These are phyloP conservation scores for Albatrellus ellisii DNA, from an alignment of 768 basidiomycete species.

Conservation along the genomic window DNA sequence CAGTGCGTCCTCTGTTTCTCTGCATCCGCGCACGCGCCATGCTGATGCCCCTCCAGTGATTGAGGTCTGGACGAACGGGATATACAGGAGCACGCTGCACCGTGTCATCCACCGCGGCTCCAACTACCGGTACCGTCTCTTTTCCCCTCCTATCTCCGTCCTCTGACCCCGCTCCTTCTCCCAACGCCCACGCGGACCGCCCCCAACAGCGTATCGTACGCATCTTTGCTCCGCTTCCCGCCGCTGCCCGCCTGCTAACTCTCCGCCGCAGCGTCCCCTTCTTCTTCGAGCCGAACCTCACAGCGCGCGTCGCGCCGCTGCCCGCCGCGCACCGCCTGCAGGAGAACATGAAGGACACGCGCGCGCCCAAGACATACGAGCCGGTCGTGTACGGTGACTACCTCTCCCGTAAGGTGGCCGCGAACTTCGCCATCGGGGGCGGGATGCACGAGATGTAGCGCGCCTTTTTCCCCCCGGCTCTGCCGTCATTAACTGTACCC, in stretches of 20 bases:
- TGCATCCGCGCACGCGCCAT: too few species aligned
- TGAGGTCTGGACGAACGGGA: constrained; percentile 82
- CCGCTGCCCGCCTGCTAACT: constrained; percentile 1
- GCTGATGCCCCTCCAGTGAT: constrained; percentile 49
- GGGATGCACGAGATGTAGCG: constrained; percentile 25
- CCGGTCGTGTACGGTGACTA: constrained; percentile 71
- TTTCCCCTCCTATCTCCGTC: background rate
- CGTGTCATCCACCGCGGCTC: constrained; percentile 67
- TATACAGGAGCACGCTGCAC: constrained; percentile 85
- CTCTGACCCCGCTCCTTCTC: background rate
- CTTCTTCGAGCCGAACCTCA: constrained; percentile 88
- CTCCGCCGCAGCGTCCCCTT: constrained; percentile 55
- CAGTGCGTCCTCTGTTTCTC: constrained; percentile 29
- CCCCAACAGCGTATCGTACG: constrained; percentile 55
- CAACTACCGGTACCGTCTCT: constrained; percentile 39
- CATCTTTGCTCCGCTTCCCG: background rate
- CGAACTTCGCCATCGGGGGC: constrained; percentile 45
- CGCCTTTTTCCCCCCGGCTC: too few species aligned
- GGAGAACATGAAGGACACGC: constrained; percentile 13
- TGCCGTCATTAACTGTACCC: too few species aligned
- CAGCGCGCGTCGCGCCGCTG: constrained; percentile 55
- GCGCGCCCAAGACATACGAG: constrained; percentile 22
- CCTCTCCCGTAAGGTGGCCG: constrained; percentile 55
- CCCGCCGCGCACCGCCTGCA: constrained; percentile 40
- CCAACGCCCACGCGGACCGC: background rate